A percentile compares a stretch with the other conserved stretches of the same genome.
Evolutionary conservation across 1,139 yeast genomes (phyloP).

Genomic region (Debaryomycetaceae sp.): DNA sequence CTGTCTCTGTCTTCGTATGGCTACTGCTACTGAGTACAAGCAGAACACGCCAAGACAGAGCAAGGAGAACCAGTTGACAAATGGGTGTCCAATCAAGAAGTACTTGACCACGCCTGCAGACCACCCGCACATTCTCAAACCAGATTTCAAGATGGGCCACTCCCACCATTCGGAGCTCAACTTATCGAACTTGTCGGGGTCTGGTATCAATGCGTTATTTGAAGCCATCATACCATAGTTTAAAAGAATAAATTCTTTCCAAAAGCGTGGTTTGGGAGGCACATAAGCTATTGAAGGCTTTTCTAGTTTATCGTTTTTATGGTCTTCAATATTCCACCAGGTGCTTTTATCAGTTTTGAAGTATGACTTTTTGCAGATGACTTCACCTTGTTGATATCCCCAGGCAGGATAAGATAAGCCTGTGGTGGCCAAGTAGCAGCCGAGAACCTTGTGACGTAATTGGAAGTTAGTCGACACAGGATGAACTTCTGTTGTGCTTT

Average conservation of each 20-base stretch:
- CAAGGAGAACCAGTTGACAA: slow-evolving; percentile 60
- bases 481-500: slow-evolving; percentile 43
- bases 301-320: slow-evolving; percentile 44
- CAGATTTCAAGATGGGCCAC: slow-evolving; percentile 66
- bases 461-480: slow-evolving; percentile 72
- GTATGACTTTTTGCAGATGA: slow-evolving; percentile 58
- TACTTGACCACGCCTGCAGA: slow-evolving; percentile 44
- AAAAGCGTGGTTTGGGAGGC: slow-evolving; percentile 67
- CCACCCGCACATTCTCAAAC: slow-evolving; percentile 75
- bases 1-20: slow-evolving; percentile 37
- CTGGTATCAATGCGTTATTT: slow-evolving; percentile 73
- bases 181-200: slow-evolving; percentile 61
- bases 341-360: slow-evolving; percentile 58
- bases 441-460: slow-evolving; percentile 56
- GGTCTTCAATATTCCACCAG: slow-evolving; percentile 81
- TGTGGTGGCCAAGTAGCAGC: slow-evolving; percentile 73
- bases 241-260: slow-evolving; percentile 65
- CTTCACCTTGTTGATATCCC: slow-evolving; percentile 84
- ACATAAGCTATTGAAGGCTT: slow-evolving; percentile 38
- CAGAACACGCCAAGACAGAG: slow-evolving; percentile 18
- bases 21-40: slow-evolving; percentile 15
- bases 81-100: slow-evolving; percentile 65
- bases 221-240: slow-evolving; percentile 80
- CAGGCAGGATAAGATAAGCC: slow-evolving; percentile 71
- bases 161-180: slow-evolving; percentile 77